phyloP scores from a whole-genome alignment of 1,284 basidiomycete species.

The Cystobasidium slooffiae region DNA sequence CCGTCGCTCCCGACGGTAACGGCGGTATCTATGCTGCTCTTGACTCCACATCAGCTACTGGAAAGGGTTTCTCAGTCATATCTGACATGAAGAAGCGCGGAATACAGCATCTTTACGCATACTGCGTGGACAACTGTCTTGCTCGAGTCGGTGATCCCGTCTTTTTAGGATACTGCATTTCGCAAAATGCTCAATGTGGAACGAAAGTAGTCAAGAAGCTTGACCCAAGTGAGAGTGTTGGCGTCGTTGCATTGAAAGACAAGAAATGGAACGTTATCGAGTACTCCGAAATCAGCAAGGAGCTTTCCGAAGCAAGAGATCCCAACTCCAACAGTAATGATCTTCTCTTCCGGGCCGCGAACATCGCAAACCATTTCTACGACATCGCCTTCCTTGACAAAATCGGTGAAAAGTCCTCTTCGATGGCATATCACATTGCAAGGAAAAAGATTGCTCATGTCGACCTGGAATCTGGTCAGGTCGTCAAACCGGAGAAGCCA shows the following conservation, averaged over 20 bases:
- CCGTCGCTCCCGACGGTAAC: conserved; percentile 96
- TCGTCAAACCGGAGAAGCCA: conserved; percentile 79
- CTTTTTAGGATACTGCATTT: conserved; percentile 92
- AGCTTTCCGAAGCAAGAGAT: conserved; percentile 76
- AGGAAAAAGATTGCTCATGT: conserved; percentile 94
- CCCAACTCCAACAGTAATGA: conserved; percentile 66
- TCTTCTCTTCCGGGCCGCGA: conserved; percentile 88
- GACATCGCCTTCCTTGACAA: conserved; percentile 81
- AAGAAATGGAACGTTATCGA: conserved; percentile 90
- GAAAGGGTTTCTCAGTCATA: conserved; percentile 64
- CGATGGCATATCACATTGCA: conserved; percentile 96
- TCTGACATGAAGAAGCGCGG: conserved; percentile 78
- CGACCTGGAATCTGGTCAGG: conserved; percentile 67
- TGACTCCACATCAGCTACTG: conserved; percentile 19
- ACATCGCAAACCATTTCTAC: conserved; percentile 99
- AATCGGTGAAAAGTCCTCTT: conserved; percentile 80
- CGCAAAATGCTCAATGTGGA: conserved; percentile 82
- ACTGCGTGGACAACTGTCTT: conserved; percentile 99
- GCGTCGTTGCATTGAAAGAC: conserved; percentile 84
- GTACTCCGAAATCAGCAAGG: conserved; percentile 91
- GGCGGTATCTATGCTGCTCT: conserved; percentile 70
- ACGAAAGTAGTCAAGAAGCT: conserved; percentile 96
- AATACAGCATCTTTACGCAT: conserved; percentile 88
- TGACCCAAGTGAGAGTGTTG: conserved; percentile 85
- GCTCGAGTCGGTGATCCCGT: conserved; percentile 95